Base-by-base conservation (phyloP, 495 filamentous ascomycete genomes). In the Massariosphaeria phaeospora region DNA sequence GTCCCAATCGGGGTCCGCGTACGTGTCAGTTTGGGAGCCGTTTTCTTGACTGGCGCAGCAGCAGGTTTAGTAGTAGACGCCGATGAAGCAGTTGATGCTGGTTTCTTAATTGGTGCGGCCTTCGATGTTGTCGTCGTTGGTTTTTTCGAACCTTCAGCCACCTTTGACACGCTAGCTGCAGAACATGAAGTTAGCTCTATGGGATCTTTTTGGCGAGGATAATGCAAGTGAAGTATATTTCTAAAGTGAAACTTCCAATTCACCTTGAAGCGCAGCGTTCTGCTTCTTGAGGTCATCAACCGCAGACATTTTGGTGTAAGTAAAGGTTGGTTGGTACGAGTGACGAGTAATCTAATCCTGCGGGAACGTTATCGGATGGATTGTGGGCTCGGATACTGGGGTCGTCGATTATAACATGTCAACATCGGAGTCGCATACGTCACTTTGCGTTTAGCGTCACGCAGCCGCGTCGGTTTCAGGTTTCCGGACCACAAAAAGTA, bases 261-360 rank as follows among this genome's bases (percentile, higher is more conserved):
- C 34, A 59, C 60, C 23, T 45, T 63, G 60, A 40, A 59, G 60
- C 15, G 54, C 60, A 48, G 54, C 60, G 46, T 54, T 59, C 49
- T 63, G 60, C 38, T 58, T 42, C 27, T 59, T 63, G 15, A 63
- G 34, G n/a, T 57, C 35, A 21, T 63, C 55, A 18, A 59, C 26
- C 6, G 44, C 54, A 12, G 60, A 63, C 60, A 63, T 63, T 1
- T 20, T 59, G 25, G 20, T 44, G 34, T 24, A 10, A 21, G 15
- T 10, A 27, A 35, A 40, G 13, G 26, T 25, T 21, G 17, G 26
- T 24, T 24, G 6, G 31, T 15, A 31, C 21, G 18, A 8, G 17
- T 4, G 29, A 33, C 7, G 29, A 33, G 29, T 33, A 33, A 33
- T 36, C 12, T 36, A 42, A 35, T 26, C 4, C n/a, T 42, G 13